Base-by-base conservation (phyloP, 2,329 filamentous ascomycete genomes). In the Lasiodiplodia sp. region DNA sequence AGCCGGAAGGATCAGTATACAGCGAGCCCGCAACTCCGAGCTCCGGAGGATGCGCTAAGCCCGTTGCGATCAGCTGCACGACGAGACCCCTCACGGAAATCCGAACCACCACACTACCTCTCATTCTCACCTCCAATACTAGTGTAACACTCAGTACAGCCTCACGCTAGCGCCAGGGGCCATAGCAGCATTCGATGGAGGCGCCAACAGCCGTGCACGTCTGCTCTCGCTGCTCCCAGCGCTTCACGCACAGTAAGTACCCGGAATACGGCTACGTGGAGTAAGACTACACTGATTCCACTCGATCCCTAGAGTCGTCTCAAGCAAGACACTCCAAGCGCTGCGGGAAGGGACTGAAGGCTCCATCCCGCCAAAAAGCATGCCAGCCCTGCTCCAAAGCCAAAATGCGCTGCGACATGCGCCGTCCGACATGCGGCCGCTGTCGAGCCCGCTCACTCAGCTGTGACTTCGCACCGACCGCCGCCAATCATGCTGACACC, bases 351-450 rank as follows among this genome's bases (percentile, higher is more conserved):
- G 47, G 47, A 11, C 47, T 51, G 16, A 51, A 51, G 7, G 47
- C 47, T 11, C 47, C 47, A 21, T n/a, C 47, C 1, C 47, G 47
- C 14, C 47, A 51, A 23, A 51, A 51, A 21, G 16, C 47, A 11
- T 51, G 47, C 47, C 47, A 21, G 7, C n/a, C 6, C 18, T 51
- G 49, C 49, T 21, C 49, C 18, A 23, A 21, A 12, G 49, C 49
- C 49, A 52, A 52, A 18, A 52, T n/a, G 16, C 49, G 21, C 49
- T 52, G 49, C 49, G 49, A 52, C 49, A n/a, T 52, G 49, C 49
- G 49, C 16, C 49, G 49, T 52, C 49, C 49, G 6, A 52, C 10
- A 11, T 52, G 49, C n/a, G 49, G 49, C 1, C n/a, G 49, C 10
- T 52, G 49, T 52, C n/a, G n/a, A 52, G n/a, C 7, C 10, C 21